Evolutionary conservation across 176 grass and related monocot genomes (phyloP).

Genomic region (bread wheat (Triticum aestivum)): IWGSC_CS_RefSeq_v2.1 NC_057797.1:472169470-472169969

Average conservation of each 20-base stretch:
- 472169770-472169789: background rate
- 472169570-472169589: too few species aligned
- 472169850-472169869: background rate
- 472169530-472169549: too few species aligned
- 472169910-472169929: background rate
- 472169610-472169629: too few species aligned
- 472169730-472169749: background rate
- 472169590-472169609: too few species aligned
- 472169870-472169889: constrained; percentile 23
- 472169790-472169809: background rate
- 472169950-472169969: background rate
- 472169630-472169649: too few species aligned
- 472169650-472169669: too few species aligned
- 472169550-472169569: too few species aligned
- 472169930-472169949: background rate
- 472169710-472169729: background rate
- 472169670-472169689: too few species aligned
- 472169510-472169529: too few species aligned
- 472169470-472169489: background rate
- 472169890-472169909: background rate
- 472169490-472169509: too few species aligned
- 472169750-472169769: background rate
- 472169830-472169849: background rate
- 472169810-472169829: background rate
- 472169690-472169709: too few species aligned